These are phyloP conservation scores for Pontederia crassipes DNA, from an alignment of 176 grass and related monocot species.

Conservation along the genomic window DNA sequence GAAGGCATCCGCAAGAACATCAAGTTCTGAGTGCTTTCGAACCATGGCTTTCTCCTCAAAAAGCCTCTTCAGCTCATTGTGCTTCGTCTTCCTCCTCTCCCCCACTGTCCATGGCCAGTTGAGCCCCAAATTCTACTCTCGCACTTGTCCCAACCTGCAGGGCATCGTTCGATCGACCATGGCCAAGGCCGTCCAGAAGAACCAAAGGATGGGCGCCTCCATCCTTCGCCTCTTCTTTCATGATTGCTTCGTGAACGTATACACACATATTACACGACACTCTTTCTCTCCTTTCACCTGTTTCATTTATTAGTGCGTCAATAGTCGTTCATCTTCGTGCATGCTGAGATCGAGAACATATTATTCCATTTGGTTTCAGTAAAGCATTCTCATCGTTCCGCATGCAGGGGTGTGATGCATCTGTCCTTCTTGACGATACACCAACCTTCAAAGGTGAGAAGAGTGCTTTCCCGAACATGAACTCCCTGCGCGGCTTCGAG, in stretches of 20 bases:
- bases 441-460: constrained; percentile 7
- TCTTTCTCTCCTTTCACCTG: neutral
- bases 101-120: neutral
- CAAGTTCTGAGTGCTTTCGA: no score
- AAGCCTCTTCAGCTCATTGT: neutral
- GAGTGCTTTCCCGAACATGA: constrained; percentile 24
- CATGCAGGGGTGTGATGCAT: constrained; percentile 8
- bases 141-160: neutral
- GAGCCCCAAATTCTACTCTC: neutral
- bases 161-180: neutral
- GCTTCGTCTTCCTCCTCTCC: neutral
- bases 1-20: no score
- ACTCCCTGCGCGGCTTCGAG: constrained; percentile 64
- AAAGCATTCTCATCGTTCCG: no score
- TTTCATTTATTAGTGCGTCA: neutral
- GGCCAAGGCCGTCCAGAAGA: neutral
- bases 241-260: neutral
- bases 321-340: no score
- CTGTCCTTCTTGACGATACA: constrained; percentile 12
- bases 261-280: neutral
- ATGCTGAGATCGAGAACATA: no score
- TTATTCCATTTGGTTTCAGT: no score
- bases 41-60: neutral
- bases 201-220: neutral
- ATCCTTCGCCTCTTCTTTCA: neutral